Percentiles rank a stretch among this genome's conserved stretches.
Evolutionary conservation across 805 yeast species (phyloP).

Genomic region (Hanseniaspora lachancei): DNA sequence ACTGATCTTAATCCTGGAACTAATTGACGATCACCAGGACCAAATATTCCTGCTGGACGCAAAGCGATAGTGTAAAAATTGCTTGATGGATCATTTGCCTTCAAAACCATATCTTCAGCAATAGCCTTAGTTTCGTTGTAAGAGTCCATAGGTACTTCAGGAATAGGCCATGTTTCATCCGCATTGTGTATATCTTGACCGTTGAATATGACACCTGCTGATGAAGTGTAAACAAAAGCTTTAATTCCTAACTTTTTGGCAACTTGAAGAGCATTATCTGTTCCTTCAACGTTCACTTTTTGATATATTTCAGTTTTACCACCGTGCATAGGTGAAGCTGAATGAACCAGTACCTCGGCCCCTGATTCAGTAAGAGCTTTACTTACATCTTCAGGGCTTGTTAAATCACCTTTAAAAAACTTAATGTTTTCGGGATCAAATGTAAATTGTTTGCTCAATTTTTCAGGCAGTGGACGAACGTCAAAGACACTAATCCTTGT

Average conservation of each 20-base stretch:
- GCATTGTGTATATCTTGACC: conserved; percentile 90
- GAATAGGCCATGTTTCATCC: conserved; percentile 89
- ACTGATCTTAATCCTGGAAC: conserved; percentile 85
- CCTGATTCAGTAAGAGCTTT: conserved; percentile 44
- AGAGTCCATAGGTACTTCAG: conserved; percentile 86
- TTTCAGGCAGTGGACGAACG: conserved; percentile 72
- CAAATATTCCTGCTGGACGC: conserved; percentile 96
- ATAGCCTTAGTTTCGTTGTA: conserved; percentile 88
- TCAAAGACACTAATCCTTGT: conserved; percentile 80
- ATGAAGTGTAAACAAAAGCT: conserved; percentile 84
- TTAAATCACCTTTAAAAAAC: conserved; percentile 72
- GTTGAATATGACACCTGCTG: conserved; percentile 93
- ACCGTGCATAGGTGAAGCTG: conserved; percentile 95
- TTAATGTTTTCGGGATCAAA: conserved; percentile 47
- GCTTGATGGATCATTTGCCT: conserved; percentile 47
- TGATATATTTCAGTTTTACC: conserved; percentile 66
- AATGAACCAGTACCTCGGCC: conserved; percentile 76
- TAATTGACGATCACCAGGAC: conserved; percentile 95
- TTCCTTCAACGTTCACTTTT: conserved; percentile 85
- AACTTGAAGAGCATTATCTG: conserved; percentile 55
- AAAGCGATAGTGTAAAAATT: conserved; percentile 67
- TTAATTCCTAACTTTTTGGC: conserved; percentile 38
- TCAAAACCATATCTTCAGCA: conserved; percentile 72
- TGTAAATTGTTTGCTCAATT: conserved; percentile 56
- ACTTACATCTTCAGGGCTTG: conserved; percentile 55